Evolutionary conservation across 345 rosid species (phyloP), one percentile per base, ranked within the genome.

Genomic region (Noccaea bulbosa): DNA sequence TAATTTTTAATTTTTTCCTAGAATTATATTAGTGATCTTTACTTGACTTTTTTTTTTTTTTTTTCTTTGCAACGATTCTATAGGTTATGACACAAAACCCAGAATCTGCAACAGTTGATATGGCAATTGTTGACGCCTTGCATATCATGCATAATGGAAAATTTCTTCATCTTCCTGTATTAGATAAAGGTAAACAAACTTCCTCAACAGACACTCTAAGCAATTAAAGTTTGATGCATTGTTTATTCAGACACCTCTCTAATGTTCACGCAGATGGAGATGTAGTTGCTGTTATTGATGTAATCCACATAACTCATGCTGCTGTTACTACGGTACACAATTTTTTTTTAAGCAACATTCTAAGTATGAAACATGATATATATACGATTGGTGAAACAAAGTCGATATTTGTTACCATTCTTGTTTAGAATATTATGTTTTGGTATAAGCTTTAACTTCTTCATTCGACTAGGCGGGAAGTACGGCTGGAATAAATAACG

Each of bases 51-150:
- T 24, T 24, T 24, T 24, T 24, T 24, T 45, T n/a, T 46, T 47
- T 51, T 40, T 40, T 48, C 27, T 58, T 20, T 65, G 8, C 12
- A 17, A 71, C 74, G 61, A 59, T 47, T 85, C 30, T 69, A 43
- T 75, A 95, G 99, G 89, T 87, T 72, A 95, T 95, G 99, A 95
- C 99, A 65, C 96, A 87, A 30, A 88, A 95, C 65, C 99, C 98
- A 54, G 97, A 87, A 83, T 95, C 96, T 76, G 96, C 92, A 57
- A 88, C 92, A 4, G 73, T 87, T 64, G 97, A 92, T 72, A 92
- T 88, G 51, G 87, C 99, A 17, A 86, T 95, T 62, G 99, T 95
- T 73, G 93, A 90, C 71, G 97, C 99, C 39, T 79, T 95, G 70
- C 99, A 92, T 69, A 73, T 81, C 60, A 94, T 94, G 99, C 97